phyloP scores from a whole-genome alignment of 176 grass and related monocot species.

The Carex scoparia region DNA sequence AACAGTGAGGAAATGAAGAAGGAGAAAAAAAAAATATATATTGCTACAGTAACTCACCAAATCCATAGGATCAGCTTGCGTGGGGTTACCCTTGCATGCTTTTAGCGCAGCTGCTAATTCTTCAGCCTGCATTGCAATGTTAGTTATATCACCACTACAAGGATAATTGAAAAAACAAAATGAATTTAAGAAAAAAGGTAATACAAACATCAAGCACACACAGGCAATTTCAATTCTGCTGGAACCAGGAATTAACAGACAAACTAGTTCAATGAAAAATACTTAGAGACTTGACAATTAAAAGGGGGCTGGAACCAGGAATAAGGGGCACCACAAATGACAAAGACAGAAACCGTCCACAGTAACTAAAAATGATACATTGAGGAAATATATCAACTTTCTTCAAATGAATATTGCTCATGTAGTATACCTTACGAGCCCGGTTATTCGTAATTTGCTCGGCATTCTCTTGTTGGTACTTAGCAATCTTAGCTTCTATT shows the following conservation, averaged over 20 bases:
- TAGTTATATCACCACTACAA: neutral
- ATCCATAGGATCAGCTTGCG: constrained; percentile 42
- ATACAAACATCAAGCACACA: neutral
- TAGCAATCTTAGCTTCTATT: constrained; percentile 70
- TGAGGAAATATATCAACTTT: neutral
- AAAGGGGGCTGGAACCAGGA: neutral
- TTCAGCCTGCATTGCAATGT: constrained; percentile 64
- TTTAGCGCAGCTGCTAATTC: constrained; percentile 73
- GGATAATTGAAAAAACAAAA: neutral
- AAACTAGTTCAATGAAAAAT: neutral
- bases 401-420: neutral
- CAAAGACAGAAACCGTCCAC: neutral
- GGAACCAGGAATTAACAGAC: neutral
- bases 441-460: constrained; percentile 70
- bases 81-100: constrained; percentile 56
- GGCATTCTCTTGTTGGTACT: constrained; percentile 66
- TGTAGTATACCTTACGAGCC: constrained; percentile 65
- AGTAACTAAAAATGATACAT: neutral
- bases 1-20: neutral
- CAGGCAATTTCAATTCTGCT: neutral
- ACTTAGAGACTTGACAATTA: neutral
- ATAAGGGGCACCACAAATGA: neutral
- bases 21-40: neutral
- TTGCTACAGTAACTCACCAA: constrained; percentile 39
- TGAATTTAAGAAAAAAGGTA: neutral